A percentile compares a stretch with the other conserved stretches of the same genome.
Evolutionary conservation across 2,329 filamentous ascomycete species (phyloP).

Genomic region (Penicillium sp.): DNA sequence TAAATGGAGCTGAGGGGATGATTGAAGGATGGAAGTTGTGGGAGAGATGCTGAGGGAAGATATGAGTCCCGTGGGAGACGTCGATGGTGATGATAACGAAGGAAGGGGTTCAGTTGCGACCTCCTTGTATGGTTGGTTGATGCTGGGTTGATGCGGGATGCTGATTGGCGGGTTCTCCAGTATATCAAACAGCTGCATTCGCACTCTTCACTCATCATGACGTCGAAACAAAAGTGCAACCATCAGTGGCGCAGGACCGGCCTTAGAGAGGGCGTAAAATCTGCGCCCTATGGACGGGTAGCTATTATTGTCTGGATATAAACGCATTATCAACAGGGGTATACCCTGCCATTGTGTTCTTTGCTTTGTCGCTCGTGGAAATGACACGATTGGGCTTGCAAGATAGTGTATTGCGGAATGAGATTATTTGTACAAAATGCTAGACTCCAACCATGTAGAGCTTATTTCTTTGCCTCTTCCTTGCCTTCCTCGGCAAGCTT

Average conservation of each 20-base stretch:
- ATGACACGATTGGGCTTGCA: too few species aligned
- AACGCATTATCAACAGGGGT: neutral
- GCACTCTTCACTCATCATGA: neutral
- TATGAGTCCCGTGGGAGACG: neutral
- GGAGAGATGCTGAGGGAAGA: neutral
- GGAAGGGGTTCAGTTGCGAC: neutral
- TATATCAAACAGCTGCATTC: neutral
- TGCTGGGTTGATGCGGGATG: neutral
- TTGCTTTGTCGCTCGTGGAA: neutral
- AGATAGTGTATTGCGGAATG: neutral
- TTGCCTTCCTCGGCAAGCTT: conserved; percentile 22
- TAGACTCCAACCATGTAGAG: neutral
- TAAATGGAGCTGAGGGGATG: neutral
- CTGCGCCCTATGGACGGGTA: neutral
- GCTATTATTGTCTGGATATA: neutral
- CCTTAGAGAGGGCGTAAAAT: neutral
- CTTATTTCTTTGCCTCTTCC: conserved; percentile 10
- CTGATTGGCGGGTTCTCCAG: neutral
- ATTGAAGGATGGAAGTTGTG: neutral
- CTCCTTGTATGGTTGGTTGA: neutral
- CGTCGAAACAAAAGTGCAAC: neutral
- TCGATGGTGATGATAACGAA: neutral
- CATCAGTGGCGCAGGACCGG: neutral
- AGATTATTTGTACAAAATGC: neutral
- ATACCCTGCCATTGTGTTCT: neutral